Evolutionary conservation across 208 protist genomes (phyloP).

Genomic region (Novymonas esmeraldas): DNA sequence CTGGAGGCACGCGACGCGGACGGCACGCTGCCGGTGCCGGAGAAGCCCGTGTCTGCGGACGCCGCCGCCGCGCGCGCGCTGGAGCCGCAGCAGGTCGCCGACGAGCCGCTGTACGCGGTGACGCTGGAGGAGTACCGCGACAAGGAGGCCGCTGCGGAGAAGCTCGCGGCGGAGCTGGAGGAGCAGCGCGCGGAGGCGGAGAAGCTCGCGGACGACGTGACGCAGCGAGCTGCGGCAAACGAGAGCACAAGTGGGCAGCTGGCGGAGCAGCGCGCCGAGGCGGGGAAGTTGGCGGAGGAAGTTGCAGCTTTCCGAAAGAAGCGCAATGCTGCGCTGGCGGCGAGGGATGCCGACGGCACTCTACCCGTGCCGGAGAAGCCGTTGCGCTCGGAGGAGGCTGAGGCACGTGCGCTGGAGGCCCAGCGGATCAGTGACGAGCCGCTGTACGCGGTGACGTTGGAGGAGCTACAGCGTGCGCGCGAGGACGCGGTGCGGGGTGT

Average conservation of each 20-base stretch:
- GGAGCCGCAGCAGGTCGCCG: conserved; percentile 6
- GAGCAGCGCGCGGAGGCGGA: neutral
- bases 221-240: neutral
- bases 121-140: conserved; percentile 24
- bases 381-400: conserved; percentile 21
- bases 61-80: conserved; percentile 2
- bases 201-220: conserved; percentile 4
- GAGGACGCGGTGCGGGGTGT: conserved; percentile 9
- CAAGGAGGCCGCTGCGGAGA: neutral
- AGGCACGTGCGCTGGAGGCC: conserved; percentile 10
- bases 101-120: conserved; percentile 21
- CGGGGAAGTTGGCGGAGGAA: neutral
- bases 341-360: conserved; percentile 27
- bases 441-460: conserved; percentile 28
- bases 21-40: conserved; percentile 26
- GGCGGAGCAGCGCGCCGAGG: conserved; percentile 17
- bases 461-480: conserved; percentile 8
- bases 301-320: conserved; percentile 8
- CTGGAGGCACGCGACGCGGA: conserved; percentile 27
- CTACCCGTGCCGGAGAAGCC: conserved; percentile 22
- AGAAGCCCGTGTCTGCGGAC: conserved; percentile 3
- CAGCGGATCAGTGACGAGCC: conserved; percentile 17
- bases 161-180: conserved; percentile 1
- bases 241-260: conserved; percentile 14
- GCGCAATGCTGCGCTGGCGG: conserved; percentile 32